Base-by-base conservation (phyloP, 306 rosid species). In the Dryas alaskensis region DNA sequence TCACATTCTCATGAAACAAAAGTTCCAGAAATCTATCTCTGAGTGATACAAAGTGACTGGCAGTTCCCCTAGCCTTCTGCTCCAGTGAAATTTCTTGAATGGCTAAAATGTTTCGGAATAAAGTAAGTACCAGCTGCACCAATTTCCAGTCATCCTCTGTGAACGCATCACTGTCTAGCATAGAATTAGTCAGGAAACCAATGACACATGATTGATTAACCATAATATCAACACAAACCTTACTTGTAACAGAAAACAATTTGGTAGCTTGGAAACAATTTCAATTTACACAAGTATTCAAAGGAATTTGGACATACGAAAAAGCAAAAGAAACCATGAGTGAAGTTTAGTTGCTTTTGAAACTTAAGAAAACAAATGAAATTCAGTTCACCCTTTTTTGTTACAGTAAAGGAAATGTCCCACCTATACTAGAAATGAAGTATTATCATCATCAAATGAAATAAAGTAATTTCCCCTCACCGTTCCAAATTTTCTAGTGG, bases 81-180 rank as follows among this genome's bases (percentile, higher is more conserved):
- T 84, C 94, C 77, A 73, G 63, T 11, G 97, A 88, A 75, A 94
- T 88, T 77, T 94, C 97, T 83, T 94, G 96, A 75, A 94, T 73
- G 46, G 98, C 91, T 68, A 94, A 86, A 59, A 89, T 76, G 81
- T 94, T 94, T 71, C 94, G 86, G 75, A 94, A 89, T 37, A 94
- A 77, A 48, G 98, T 88, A 63, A 94, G 88, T 63, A 94, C 89
- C 78, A 94, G 87, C 80, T 94, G 98, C 71, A 88, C 81, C 88
- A 91, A 79, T 80, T 94, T 94, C 98, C 98, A 91, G 75, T 94
- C 98, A 73, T 94, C 98, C 85, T 94, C 98, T 4, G 88, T 77
- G 82, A 94, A 88, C n/a, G 84, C 81, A 65, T 79, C 87, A 54
- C 98, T 94, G 91, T 69, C 19, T 51, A 69, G 68, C 14, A 69